A percentile compares a stretch with the other conserved stretches of the same genome.
phyloP scores from a whole-genome alignment of 2,329 filamentous ascomycete genomes.

The Paracamarosporium sp. region DNA sequence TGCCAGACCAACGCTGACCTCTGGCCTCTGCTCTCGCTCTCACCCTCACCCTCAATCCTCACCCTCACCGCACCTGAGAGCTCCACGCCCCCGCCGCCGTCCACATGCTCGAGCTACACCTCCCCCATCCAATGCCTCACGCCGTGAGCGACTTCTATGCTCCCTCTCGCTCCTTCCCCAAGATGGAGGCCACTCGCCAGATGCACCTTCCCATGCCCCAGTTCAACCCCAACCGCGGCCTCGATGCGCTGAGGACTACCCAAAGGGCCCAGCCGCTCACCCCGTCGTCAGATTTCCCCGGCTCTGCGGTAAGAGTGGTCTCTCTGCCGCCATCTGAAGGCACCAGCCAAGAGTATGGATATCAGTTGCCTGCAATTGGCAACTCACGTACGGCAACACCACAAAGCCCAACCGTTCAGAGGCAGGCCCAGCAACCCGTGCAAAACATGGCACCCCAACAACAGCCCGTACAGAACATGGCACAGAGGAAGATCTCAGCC shows the following conservation, averaged over 20 bases:
- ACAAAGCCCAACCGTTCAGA: slow-evolving; percentile 31
- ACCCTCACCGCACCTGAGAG: slow-evolving; percentile 10
- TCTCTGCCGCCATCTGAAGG: slow-evolving; percentile 35
- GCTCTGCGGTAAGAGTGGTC: slow-evolving; percentile 40
- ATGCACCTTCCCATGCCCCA: slow-evolving; percentile 42
- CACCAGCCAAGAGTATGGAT: slow-evolving; percentile 38
- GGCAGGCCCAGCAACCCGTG: slow-evolving; percentile 15
- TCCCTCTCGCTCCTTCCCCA: slow-evolving; percentile 28
- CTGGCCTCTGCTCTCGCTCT: neutral
- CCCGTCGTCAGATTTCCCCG: slow-evolving; percentile 37
- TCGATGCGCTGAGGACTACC: slow-evolving; percentile 26
- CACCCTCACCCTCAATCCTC: too few species aligned
- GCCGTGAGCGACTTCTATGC: slow-evolving; percentile 45
- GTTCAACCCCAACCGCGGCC: slow-evolving; percentile 26
- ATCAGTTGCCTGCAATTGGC: slow-evolving; percentile 44
- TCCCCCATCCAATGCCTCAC: slow-evolving; percentile 50
- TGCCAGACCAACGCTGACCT: slow-evolving; percentile 5
- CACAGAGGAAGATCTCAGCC: slow-evolving; percentile 40
- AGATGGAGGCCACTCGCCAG: slow-evolving; percentile 34
- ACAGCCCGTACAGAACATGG: slow-evolving; percentile 22
- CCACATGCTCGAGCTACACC: slow-evolving; percentile 51
- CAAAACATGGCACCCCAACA: slow-evolving; percentile 23
- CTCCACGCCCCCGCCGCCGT: slow-evolving; percentile 19
- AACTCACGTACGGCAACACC: slow-evolving; percentile 39
- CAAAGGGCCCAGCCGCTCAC: slow-evolving; percentile 36